Percentiles rank a stretch among this genome's conserved stretches.
Evolutionary conservation across 306 rosid species (phyloP).

Genomic region (Prosopis cineraria): DNA sequence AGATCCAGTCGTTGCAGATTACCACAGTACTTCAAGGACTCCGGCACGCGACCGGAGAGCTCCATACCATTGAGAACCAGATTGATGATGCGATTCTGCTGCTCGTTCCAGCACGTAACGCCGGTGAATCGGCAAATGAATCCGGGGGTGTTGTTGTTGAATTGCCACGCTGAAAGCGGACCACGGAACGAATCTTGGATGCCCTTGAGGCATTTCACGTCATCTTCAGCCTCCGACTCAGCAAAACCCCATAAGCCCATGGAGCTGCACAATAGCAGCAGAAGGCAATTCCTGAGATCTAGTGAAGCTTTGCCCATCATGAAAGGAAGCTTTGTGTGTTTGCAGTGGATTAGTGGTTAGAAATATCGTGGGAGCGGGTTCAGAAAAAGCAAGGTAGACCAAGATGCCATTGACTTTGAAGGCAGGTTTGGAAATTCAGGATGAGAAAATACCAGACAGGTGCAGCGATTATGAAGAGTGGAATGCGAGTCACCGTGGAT

Average conservation of each 20-base stretch:
- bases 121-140: constrained; percentile 68
- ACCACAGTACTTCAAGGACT: constrained; percentile 61
- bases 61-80: constrained; percentile 51
- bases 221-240: constrained; percentile 53
- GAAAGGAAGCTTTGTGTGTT: constrained; percentile 32
- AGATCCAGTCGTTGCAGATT: constrained; percentile 71
- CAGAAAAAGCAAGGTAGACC: not conserved
- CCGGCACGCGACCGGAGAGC: constrained; percentile 63
- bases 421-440: not conserved
- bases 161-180: constrained; percentile 61
- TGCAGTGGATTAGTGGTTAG: constrained; percentile 29
- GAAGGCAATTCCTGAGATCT: constrained; percentile 13
- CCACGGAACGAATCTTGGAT: constrained; percentile 40
- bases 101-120: constrained; percentile 71
- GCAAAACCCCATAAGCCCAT: constrained; percentile 20
- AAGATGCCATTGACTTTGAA: constrained; percentile 14
- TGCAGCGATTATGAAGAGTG: not conserved
- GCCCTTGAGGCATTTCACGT: constrained; percentile 62
- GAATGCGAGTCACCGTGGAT: not conserved
- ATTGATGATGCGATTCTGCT: constrained; percentile 63
- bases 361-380: not conserved
- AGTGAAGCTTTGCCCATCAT: not conserved
- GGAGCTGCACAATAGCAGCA: not conserved
- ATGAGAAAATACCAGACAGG: not conserved
- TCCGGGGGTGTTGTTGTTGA: constrained; percentile 64